phyloP scores from a whole-genome alignment of 352 stramenopile genomes.

The Pythium coloratum region DNA sequence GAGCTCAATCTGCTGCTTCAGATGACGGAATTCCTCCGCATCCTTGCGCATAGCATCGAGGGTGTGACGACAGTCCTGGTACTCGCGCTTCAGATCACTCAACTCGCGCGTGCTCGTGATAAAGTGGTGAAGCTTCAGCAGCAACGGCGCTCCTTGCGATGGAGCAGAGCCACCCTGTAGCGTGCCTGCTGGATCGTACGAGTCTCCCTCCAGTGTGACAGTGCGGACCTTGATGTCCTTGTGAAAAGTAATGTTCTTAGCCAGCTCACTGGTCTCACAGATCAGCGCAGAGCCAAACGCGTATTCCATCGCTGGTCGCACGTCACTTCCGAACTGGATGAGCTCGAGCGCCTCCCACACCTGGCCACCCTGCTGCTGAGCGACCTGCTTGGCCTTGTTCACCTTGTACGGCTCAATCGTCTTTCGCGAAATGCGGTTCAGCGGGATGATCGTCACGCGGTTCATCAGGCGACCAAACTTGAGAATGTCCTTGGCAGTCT shows the following conservation, averaged over 20 bases:
- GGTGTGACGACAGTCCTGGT: constrained; percentile 53
- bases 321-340: constrained; percentile 95
- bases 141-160: constrained; percentile 67
- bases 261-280: constrained; percentile 93
- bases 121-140: constrained; percentile 80
- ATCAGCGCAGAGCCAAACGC: constrained; percentile 99
- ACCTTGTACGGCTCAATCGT: constrained; percentile 76
- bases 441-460: constrained; percentile 98
- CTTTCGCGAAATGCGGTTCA: constrained; percentile 95
- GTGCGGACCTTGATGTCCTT: constrained; percentile 94
- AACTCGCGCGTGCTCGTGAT: constrained; percentile 72
- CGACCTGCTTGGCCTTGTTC: constrained; percentile 81
- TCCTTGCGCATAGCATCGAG: constrained; percentile 79
- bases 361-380: constrained; percentile 85
- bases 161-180: constrained; percentile 91
- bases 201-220: constrained; percentile 98
- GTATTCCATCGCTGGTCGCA: constrained; percentile 96
- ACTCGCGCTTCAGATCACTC: constrained; percentile 67
- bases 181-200: constrained; percentile 97
- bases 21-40: constrained; percentile 64
- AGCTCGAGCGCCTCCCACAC: constrained; percentile 95
- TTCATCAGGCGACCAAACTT: constrained; percentile 95
- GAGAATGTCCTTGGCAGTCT: constrained; percentile 97
- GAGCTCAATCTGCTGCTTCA: constrained; percentile 79
- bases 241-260: constrained; percentile 87